Evolutionary conservation across 1,284 basidiomycete species (phyloP), one percentile per base, ranked within the genome.

Genomic region (Ustilago sp.): DNA sequence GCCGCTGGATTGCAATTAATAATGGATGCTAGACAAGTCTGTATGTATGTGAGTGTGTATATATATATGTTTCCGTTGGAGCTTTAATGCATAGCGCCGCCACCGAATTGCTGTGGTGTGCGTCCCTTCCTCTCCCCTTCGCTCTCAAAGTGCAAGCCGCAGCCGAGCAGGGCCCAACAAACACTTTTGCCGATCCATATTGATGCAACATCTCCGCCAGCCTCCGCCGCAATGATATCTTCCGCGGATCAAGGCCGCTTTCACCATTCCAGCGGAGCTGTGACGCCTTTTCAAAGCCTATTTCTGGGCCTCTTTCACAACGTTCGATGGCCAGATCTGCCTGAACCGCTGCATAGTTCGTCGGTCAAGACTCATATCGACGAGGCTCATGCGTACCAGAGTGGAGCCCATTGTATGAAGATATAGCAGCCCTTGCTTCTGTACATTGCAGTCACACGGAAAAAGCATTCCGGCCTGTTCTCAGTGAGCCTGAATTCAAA

Each of bases 131-230:
- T 9, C 13, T 19, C 9, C 8, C 43, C 17, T 11, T 13, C 43
- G n/a, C 13, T 6, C 6, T 17, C 39, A 17, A 41, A 8, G n/a
- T 47, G 45, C 19, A 28, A 19, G 4, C 48, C 48, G 48, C 32
- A 50, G 48, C 48, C 48, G 48, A 50, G 48, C 28, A 32, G n/a
- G 23, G 3, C 31, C 28, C 48, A 28, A 50, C 5, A 9, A 9
- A 50, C 31, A 47, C 45, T 13, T 31, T 50, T 8, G 48, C 28
- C 48, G 28, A 50, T 50, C 48, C 48, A 50, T 45, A 23, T 50
- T 50, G 23, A 28, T 50, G 48, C 48, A 50, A 50, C 48, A 3
- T 50, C 23, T 31, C 31, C 31, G 48, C 23, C 8, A 31, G 11
- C 23, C 23, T 23, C 23, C 23, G 2, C 28, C 19, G 45, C 31